A percentile compares a stretch with the other conserved stretches of the same genome.
These are phyloP conservation scores for Wickerhamiella sorbophila DNA, from an alignment of 805 yeast genomes.

Conservation along the genomic window DNA sequence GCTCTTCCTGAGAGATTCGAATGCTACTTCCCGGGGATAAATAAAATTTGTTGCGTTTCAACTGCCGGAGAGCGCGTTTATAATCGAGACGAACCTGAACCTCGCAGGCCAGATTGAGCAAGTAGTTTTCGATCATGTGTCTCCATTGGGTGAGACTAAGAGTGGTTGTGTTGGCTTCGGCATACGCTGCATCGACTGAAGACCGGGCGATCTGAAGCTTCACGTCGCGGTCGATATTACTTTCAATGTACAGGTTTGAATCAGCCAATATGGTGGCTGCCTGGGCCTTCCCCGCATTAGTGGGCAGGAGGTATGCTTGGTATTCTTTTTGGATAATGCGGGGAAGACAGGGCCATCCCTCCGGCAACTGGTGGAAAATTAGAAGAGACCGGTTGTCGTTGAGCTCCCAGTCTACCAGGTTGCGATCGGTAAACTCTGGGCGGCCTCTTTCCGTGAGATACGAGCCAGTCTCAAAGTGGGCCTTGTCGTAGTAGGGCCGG, in stretches of 20 bases:
- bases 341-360: slow-evolving; percentile 34
- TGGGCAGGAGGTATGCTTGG: slow-evolving; percentile 38
- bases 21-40: slow-evolving; percentile 13
- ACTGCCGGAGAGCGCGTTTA: slow-evolving; percentile 31
- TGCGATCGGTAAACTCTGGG: slow-evolving; percentile 32
- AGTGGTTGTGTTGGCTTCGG: slow-evolving; percentile 10
- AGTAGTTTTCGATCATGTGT: slow-evolving; percentile 55
- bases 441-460: background rate
- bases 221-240: slow-evolving; percentile 40
- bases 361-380: slow-evolving; percentile 35
- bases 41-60: slow-evolving; percentile 14
- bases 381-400: slow-evolving; percentile 55
- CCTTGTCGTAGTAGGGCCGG: background rate
- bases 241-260: slow-evolving; percentile 40
- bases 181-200: slow-evolving; percentile 39
- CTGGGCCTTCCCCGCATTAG: slow-evolving; percentile 26
- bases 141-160: slow-evolving; percentile 55
- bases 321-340: slow-evolving; percentile 25
- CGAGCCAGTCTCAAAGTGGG: background rate
- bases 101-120: slow-evolving; percentile 51
- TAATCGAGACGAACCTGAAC: slow-evolving; percentile 58
- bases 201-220: slow-evolving; percentile 45
- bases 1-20: slow-evolving; percentile 39
- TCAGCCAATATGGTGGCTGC: slow-evolving; percentile 3
- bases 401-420: slow-evolving; percentile 53